Evolutionary conservation across 192 early-diverging fungal genomes (phyloP), one percentile per base, ranked within the genome.

Genomic region (Phlyctochytrium bullatum): DNA sequence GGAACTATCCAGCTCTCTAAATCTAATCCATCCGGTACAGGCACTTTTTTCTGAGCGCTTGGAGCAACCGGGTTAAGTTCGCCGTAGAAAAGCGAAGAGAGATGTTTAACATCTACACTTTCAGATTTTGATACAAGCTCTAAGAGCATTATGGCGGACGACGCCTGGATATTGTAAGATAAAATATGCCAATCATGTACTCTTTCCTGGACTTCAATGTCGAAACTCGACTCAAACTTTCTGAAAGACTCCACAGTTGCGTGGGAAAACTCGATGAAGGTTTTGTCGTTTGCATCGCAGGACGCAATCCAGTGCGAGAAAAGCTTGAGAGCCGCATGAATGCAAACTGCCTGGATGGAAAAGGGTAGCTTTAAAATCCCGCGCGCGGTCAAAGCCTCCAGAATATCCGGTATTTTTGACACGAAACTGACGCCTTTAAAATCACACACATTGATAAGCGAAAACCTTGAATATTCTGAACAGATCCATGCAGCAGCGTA

Each of bases 41-140:
- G 91, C 0, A 98, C 93, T 69, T 91, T 90, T 64, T 82, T 83
- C 76, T 98, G 96, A 0, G 96, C 96, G 36, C 90, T 91, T 1
- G 88, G 82, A 16, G 92, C 92, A 0, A 98, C 93, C 0, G 94
- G 94, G 59, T 93, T 96, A 17, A 98, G 80, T 47, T 94, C 96
- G 57, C 89, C 92, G 6, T 74, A 80, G 62, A 91, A 95, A 32
- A 76, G 66, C 14, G 33, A 34, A 16, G 28, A 12, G 27, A 69
- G 36, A 29, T 64, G 50, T 16, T 54, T 31, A 12, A 62, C 69
- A n/a, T n/a, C n/a, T n/a, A n/a, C n/a, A n/a, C n/a, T n/a, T n/a
- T n/a, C n/a, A n/a, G n/a, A n/a, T n/a, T n/a, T n/a, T 14, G 40
- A 6, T 14, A 47, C 40, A 47, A 47, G 6, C 20, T 47, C 40